Evolutionary conservation across 2,329 filamentous ascomycete genomes (phyloP).

Genomic region (Fusarium liriodendri): DNA sequence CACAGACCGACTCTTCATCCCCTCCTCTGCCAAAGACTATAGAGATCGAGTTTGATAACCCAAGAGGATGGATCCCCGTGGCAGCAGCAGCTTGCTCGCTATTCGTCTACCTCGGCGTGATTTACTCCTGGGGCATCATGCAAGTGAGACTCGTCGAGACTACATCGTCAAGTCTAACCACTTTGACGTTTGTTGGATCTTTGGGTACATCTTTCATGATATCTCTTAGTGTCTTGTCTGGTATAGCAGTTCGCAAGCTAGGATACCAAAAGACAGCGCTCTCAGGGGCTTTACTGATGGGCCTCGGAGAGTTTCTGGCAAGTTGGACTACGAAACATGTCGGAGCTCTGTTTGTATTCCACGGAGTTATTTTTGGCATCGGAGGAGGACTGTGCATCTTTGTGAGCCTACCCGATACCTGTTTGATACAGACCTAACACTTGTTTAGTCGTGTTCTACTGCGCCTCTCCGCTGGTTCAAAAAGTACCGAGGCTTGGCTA

Average conservation of each 20-base stretch:
- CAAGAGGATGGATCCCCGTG: slow-evolving; percentile 32
- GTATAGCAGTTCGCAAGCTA: slow-evolving; percentile 30
- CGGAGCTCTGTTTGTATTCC: slow-evolving; percentile 40
- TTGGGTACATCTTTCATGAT: slow-evolving; percentile 44
- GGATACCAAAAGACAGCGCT: slow-evolving; percentile 41
- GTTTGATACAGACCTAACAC: background rate
- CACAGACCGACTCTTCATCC: background rate
- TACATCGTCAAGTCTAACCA: slow-evolving; percentile 38
- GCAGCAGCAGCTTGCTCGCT: slow-evolving; percentile 36
- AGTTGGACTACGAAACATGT: slow-evolving; percentile 42
- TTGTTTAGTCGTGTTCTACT: slow-evolving; percentile 36
- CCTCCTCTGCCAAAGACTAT: background rate
- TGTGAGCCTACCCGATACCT: slow-evolving; percentile 9
- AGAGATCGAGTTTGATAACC: slow-evolving; percentile 25
- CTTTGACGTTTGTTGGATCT: slow-evolving; percentile 45
- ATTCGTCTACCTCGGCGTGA: slow-evolving; percentile 45
- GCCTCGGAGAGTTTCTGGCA: slow-evolving; percentile 44
- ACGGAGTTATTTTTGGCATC: slow-evolving; percentile 43
- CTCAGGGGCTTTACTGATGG: slow-evolving; percentile 41
- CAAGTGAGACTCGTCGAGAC: slow-evolving; percentile 44
- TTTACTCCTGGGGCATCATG: slow-evolving; percentile 49
- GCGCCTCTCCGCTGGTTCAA: slow-evolving; percentile 43
- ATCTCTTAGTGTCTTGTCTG: slow-evolving; percentile 35
- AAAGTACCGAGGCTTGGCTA: slow-evolving; percentile 42
- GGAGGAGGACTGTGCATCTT: slow-evolving; percentile 41